Conservation (phyloP, 129 eudicot species). For the Oenanthe sinensis region DNA sequence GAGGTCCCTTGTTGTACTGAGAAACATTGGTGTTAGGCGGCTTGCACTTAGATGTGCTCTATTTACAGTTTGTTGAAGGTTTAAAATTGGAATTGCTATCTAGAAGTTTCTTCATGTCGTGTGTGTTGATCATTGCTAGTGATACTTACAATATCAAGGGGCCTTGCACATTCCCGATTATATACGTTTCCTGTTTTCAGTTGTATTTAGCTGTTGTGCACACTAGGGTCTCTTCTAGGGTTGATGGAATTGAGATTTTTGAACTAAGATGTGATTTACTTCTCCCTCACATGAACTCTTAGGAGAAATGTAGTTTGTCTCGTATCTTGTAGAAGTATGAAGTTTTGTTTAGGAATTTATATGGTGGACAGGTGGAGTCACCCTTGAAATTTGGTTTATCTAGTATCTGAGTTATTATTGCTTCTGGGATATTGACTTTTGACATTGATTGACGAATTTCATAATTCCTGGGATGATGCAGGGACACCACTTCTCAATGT, state of each 20-base stretch:
- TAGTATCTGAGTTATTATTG: background rate
- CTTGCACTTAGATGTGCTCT: background rate
- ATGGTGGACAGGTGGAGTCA: background rate
- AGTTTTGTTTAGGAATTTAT: background rate
- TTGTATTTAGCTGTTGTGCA: background rate
- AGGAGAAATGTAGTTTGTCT: background rate
- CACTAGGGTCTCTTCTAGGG: background rate
- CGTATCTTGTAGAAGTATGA: background rate
- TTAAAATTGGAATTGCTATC: background rate
- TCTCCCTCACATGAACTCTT: background rate
- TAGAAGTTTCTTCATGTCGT: background rate
- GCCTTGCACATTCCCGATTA: background rate
- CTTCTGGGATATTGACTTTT: no score
- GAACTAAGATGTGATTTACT: background rate
- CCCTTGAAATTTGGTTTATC: background rate
- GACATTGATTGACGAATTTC: background rate
- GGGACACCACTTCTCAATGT: slow-evolving; percentile 80
- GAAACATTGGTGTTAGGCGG: background rate
- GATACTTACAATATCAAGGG: background rate
- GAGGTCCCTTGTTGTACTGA: background rate
- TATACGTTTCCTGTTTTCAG: background rate
- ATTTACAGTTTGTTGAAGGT: background rate
- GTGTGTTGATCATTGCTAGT: background rate
- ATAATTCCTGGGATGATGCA: slow-evolving; percentile 19
- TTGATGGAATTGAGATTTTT: background rate